Evolutionary conservation across 208 protist species (phyloP).

Genomic region (Trypanosoma brucei): DNA sequence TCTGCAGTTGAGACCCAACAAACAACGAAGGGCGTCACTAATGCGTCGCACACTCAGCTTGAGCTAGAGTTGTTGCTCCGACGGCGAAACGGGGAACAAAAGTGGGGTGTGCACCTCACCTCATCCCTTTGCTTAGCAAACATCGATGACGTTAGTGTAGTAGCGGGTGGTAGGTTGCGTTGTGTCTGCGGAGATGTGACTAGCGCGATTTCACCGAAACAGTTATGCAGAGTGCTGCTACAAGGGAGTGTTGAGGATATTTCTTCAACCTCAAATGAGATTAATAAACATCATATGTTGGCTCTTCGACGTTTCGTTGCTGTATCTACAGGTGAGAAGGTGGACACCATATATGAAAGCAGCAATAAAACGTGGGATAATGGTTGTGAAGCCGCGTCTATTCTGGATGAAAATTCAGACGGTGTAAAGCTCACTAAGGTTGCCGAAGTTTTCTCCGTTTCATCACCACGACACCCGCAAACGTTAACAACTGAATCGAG

Average conservation of each 20-base stretch:
- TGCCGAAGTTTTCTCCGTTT: neutral
- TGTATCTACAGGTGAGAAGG: neutral
- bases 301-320: conserved; percentile 18
- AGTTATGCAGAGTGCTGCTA: conserved; percentile 1
- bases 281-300: neutral
- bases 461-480: neutral
- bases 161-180: conserved; percentile 13
- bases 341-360: neutral
- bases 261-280: neutral
- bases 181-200: neutral
- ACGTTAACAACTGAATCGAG: neutral
- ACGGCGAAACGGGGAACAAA: conserved; percentile 36
- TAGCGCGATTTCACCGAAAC: neutral
- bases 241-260: neutral
- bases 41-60: neutral
- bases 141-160: conserved; percentile 35
- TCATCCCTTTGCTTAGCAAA: conserved; percentile 41
- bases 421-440: too few relatives aligned
- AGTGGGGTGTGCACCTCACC: conserved; percentile 68
- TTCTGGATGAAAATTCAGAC: too few relatives aligned
- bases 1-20: too few relatives aligned
- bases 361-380: too few relatives aligned
- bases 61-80: conserved; percentile 42
- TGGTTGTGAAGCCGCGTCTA: too few relatives aligned
- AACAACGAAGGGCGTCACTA: too few relatives aligned